Evolutionary conservation across 2,329 filamentous ascomycete genomes (phyloP), one percentile per base, ranked within the genome.

Genomic region (Beauveria asiatica): DNA sequence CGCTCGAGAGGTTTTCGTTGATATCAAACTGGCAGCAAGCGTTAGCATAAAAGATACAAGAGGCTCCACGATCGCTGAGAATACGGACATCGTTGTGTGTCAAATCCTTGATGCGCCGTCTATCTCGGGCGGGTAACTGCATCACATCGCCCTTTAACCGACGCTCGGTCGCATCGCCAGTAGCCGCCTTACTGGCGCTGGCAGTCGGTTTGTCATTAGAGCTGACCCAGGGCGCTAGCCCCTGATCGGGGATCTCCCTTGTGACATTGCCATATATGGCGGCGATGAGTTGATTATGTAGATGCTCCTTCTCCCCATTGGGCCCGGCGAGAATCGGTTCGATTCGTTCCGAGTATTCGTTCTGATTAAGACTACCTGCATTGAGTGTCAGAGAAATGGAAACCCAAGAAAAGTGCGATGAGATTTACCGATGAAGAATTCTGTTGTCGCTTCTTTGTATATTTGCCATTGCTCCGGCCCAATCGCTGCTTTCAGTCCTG

Each of bases 261-360:
- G 84, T 87, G 62, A 87, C 82, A 78, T 89, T 89, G 67, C 80
- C 84, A 70, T 85, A 85, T 66, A 88, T 83, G 59, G 83, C 84
- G 61, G 84, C 78, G 63, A 88, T 75, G 56, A 89, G 80, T 72
- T 87, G 84, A 70, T 89, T 88, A 67, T 89, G 86, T 3, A 87
- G 75, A 68, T 86, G 84, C 61, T 82, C 78, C 65, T 78, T 83
- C 63, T 86, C 82, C 66, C 83, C 81, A 69, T 77, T 81, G 65
- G 76, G 74, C 7, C 82, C 82, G 37, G 76, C 71, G 30, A 88
- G 75, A 62, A 87, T 84, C 23, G 79, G 78, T 63, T 87, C 83
- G 70, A 88, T 80, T 62, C 78, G 76, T 63, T 80, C 77, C 21
- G 81, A 78, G 66, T 83, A 82, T 68, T 88, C 85, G 63, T 72